phyloP scores from a whole-genome alignment of 2,329 filamentous ascomycete genomes.

The Fusarium sp. region DNA sequence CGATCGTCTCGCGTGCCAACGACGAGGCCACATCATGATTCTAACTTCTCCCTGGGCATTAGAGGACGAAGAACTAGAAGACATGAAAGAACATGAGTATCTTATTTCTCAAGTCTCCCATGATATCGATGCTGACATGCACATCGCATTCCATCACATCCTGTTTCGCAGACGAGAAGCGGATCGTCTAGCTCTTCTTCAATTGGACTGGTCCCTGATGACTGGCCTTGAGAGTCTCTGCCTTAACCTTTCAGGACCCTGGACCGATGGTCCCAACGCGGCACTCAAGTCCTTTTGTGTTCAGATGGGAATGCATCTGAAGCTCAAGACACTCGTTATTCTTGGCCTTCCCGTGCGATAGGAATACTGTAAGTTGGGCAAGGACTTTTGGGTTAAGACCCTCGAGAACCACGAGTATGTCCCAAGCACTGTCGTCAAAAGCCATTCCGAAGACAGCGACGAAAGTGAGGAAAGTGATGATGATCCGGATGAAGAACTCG shows the following conservation, averaged over 20 bases:
- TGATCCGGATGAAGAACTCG: background rate
- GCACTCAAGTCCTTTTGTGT: background rate
- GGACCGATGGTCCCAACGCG: background rate
- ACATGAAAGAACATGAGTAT: background rate
- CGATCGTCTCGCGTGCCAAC: background rate
- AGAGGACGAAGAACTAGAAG: background rate
- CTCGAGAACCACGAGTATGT: slow-evolving; percentile 1
- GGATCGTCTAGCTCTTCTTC: background rate
- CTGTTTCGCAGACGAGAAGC: background rate
- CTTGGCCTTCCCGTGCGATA: background rate
- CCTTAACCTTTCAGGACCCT: slow-evolving; percentile 3
- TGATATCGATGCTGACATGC: background rate
- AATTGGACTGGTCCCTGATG: slow-evolving; percentile 12
- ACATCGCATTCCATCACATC: background rate
- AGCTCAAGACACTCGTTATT: slow-evolving; percentile 22
- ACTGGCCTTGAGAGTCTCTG: slow-evolving; percentile 18
- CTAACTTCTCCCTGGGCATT: background rate
- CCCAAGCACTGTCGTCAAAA: background rate
- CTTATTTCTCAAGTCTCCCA: background rate
- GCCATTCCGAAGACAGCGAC: background rate
- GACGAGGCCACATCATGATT: slow-evolving; percentile 14
- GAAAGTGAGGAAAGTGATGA: background rate
- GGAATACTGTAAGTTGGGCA: background rate
- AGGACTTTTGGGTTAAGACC: background rate
- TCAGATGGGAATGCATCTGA: slow-evolving; percentile 1